Conservation (phyloP, 1,284 basidiomycete species). For the Melampsora americana region DNA sequence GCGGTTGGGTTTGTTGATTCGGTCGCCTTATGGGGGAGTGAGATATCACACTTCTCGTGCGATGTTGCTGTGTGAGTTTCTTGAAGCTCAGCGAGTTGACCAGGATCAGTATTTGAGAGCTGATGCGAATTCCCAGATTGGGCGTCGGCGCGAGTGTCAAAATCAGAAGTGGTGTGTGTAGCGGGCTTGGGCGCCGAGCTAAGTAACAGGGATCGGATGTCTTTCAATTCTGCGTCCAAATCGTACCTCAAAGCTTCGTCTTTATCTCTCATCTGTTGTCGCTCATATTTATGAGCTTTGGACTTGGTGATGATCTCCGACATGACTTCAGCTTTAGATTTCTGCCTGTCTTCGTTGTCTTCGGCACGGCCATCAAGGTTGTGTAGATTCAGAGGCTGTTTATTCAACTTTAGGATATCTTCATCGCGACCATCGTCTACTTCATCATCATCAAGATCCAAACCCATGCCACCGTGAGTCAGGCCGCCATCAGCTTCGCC, state of each 20-base stretch:
- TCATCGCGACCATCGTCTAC: slow-evolving; percentile 46
- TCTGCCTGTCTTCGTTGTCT: slow-evolving; percentile 62
- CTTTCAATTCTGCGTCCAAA: slow-evolving; percentile 82
- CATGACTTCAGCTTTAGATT: slow-evolving; percentile 95
- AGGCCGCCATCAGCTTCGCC: slow-evolving; percentile 38
- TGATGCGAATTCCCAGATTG: background rate
- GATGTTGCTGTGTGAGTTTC: background rate
- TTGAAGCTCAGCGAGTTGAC: background rate
- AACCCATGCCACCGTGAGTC: slow-evolving; percentile 55
- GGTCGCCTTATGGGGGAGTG: slow-evolving; percentile 29
- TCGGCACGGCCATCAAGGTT: slow-evolving; percentile 58
- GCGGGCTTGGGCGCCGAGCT: slow-evolving; percentile 59
- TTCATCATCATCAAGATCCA: slow-evolving; percentile 54
- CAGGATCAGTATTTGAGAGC: background rate
- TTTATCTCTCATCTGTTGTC: slow-evolving; percentile 80
- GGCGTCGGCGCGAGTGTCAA: background rate
- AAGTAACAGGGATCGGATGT: slow-evolving; percentile 65
- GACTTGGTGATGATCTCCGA: slow-evolving; percentile 95
- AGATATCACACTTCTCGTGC: background rate
- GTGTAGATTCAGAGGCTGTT: slow-evolving; percentile 44
- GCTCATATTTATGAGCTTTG: slow-evolving; percentile 84
- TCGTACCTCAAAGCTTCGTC: slow-evolving; percentile 82
- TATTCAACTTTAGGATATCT: slow-evolving; percentile 23
- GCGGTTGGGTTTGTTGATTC: slow-evolving; percentile 44
- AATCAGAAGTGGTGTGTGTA: slow-evolving; percentile 48